Base-by-base conservation (phyloP, 192 early-diverging fungal genomes). In the Umbelopsis sp. region DNA sequence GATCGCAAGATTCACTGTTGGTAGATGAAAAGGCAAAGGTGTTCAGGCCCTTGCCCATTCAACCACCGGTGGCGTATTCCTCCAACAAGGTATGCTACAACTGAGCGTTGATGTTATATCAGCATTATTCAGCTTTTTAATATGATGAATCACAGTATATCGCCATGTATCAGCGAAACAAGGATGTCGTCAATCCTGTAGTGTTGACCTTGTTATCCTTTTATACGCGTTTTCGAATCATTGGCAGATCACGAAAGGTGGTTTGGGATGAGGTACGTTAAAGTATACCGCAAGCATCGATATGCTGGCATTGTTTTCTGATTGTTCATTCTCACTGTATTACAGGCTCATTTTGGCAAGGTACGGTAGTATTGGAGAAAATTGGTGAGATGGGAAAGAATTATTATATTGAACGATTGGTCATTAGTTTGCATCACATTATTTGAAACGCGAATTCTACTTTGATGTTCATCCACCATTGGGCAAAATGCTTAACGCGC, bases 401-500 rank as follows among this genome's bases (percentile, higher is more conserved):
- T 23, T 8, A 53, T 25, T 48, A n/a, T 51, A 30, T 46, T 61
- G 16, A 52, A 27, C 71, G 15, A 30, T 16, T 8, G 33, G 0
- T 7, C n/a, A 5, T 37, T 86, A 97, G 87, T 99, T 99, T 82
- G 98, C 91, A 18, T 93, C 91, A 10, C 82, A 95, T 76, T 99
- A 99, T 80, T 75, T 99, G 47, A 96, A 97, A 66, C 79, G 86
- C 23, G 92, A 93, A 48, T 99, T 98, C 71, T 99, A 98, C 73
- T 95, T 95, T 76, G 98, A 99, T 81, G 97, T 99, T 1, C 98
- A 99, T 74, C 98, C 98, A 33, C 97, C 98, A 5, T 80, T 98
- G 67, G 97, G 97, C 48, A 99, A 99, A 82, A 98, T 98, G 87
- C 82, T 99, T 23, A 87, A 96, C 21, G 96, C 91, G 1, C 77